Evolutionary conservation across 164 flowering plant genomes (phyloP).

Genomic region (Nymphaea colorata): DNA sequence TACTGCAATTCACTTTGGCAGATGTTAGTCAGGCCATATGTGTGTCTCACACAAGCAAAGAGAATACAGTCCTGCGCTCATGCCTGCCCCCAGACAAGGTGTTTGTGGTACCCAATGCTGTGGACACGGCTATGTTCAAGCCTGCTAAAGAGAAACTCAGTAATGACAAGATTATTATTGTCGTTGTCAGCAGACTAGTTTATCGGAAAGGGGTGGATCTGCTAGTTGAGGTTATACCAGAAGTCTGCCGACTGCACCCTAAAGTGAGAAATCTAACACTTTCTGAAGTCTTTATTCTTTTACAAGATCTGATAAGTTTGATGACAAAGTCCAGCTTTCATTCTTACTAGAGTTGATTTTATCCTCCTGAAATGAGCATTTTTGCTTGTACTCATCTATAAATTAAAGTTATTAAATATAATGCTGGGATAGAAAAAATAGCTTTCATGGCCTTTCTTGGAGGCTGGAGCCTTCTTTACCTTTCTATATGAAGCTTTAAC

Average conservation of each 20-base stretch:
- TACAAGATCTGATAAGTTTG: not conserved
- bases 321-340: too few relatives aligned
- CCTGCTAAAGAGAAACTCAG: slow-evolving; percentile 60
- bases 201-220: slow-evolving; percentile 95
- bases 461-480: too few relatives aligned
- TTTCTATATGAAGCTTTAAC: too few relatives aligned
- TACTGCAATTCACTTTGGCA: slow-evolving; percentile 84
- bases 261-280: slow-evolving; percentile 44
- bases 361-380: too few relatives aligned
- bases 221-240: slow-evolving; percentile 96
- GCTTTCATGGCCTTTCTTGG: too few relatives aligned
- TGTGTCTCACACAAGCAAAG: slow-evolving; percentile 98
- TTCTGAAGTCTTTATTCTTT: not conserved
- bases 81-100: slow-evolving; percentile 86
- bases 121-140: slow-evolving; percentile 91
- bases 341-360: too few relatives aligned
- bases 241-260: slow-evolving; percentile 69
- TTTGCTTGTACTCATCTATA: too few relatives aligned
- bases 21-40: slow-evolving; percentile 90
- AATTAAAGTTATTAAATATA: too few relatives aligned
- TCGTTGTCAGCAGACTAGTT: slow-evolving; percentile 92
- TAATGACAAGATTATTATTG: slow-evolving; percentile 52
- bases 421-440: too few relatives aligned
- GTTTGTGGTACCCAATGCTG: slow-evolving; percentile 91
- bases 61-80: slow-evolving; percentile 87